A percentile compares a stretch with the other conserved stretches of the same genome.
Evolutionary conservation across 2,329 filamentous ascomycete species (phyloP).

Genomic region (Sclerotinia borealis): DNA sequence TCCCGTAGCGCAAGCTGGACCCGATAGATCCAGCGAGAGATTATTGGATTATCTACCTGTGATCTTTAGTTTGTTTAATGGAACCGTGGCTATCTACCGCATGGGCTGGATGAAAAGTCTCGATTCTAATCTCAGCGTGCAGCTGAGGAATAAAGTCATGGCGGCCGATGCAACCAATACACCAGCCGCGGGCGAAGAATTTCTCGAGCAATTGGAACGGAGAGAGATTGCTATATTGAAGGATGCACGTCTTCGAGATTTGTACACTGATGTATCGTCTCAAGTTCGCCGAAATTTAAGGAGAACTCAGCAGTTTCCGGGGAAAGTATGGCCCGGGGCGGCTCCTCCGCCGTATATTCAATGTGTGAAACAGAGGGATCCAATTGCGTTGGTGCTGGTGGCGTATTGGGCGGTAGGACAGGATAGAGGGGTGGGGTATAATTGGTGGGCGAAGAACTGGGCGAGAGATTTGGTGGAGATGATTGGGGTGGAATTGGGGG

Average conservation of each 20-base stretch:
- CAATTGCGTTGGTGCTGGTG: conserved; percentile 4
- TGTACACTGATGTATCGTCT: not conserved
- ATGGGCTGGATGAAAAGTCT: conserved; percentile 7
- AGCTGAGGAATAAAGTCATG: not conserved
- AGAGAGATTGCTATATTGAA: not conserved
- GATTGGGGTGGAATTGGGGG: not conserved
- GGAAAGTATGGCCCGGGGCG: not conserved
- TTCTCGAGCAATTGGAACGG: not conserved
- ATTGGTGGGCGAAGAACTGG: conserved; percentile 11
- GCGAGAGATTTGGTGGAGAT: not conserved
- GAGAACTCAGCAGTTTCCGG: not conserved
- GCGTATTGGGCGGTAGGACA: conserved; percentile 8
- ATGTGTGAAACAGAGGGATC: conserved; percentile 2
- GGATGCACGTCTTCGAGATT: not conserved
- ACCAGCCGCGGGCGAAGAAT: not conserved
- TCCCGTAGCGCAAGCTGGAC: not conserved
- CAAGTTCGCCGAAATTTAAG: not conserved
- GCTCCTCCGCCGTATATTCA: not conserved
- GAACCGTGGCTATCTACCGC: conserved; percentile 4
- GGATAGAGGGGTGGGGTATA: conserved; percentile 1
- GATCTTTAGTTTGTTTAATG: conserved; percentile 3
- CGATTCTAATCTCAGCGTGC: not conserved
- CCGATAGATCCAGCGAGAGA: not conserved
- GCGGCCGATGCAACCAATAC: not conserved
- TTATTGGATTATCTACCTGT: not conserved